Base-by-base conservation (phyloP, 768 basidiomycete genomes). In the Pseudohyphozyma bogoriensis region DNA sequence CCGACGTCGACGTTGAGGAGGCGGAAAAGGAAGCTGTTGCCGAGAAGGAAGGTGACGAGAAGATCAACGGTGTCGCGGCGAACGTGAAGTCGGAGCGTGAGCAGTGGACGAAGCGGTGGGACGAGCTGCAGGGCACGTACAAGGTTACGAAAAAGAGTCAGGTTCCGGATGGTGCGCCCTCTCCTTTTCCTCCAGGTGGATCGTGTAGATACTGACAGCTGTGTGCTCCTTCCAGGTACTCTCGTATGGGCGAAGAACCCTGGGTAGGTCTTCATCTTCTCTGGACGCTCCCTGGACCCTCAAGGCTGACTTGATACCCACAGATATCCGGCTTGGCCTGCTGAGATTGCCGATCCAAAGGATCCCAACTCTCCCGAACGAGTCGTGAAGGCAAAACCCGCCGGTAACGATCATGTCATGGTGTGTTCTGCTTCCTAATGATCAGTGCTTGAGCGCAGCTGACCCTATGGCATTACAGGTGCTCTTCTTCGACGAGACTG, bases 11-110 rank as follows among this genome's bases (percentile, higher is more conserved):
- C 24, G 26, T 12, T 10, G 28, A 31, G 52, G n/a, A 28, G 13
- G 36, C 9, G 81, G 79, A 3, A 81, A 78, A 73, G 84, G 85
- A 74, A 84, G 35, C 26, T 10, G 39, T n/a, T 22, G 26, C 0
- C 26, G 58, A 31, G n/a, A 36, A 47, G 39, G 51, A 46, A 9
- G 47, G 20, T n/a, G 42, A n/a, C 7, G 32, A 50, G 26, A 32
- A 29, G 26, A 10, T 32, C 45, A n/a, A 56, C 28, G 26, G n/a
- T 22, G 44, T 31, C 40, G 22, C 29, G 44, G 13, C 5, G 9
- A 24, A 47, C 46, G 4, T 8, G 1, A 8, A 15, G 13, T n/a
- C 29, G 37, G 22, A 18, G 6, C 24, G 4, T 6, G 26, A 24
- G 47, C 4, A n/a, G 37, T 60, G 45, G 45, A 52, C 53, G 52